Percentiles rank a stretch among this genome's conserved stretches.
Conservation (phyloP, 2,329 filamentous ascomycete genomes). For the Monosporascus sp. region DNA sequence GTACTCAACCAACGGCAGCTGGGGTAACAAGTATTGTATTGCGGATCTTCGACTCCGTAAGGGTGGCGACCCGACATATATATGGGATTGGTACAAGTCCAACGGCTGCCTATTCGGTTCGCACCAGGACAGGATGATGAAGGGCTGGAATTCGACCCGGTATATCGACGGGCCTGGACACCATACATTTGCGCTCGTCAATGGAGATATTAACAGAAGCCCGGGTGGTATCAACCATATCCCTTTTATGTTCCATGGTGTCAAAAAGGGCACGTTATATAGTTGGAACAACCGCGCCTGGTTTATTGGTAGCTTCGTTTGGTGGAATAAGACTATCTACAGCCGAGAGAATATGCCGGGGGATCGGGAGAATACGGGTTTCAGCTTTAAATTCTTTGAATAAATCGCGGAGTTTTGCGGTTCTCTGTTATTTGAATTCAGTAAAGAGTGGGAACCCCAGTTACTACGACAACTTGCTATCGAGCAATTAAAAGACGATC, state of each 20-base stretch:
- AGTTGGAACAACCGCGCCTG: slow-evolving; percentile 14
- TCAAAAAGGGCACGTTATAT: slow-evolving; percentile 14
- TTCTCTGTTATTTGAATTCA: no score
- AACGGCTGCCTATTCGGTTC: slow-evolving; percentile 22
- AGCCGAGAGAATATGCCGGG: slow-evolving; percentile 12
- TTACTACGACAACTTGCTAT: no score
- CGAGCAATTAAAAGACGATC: no score
- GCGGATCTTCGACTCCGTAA: slow-evolving; percentile 19
- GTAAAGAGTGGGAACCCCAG: no score
- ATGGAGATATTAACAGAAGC: slow-evolving; percentile 13
- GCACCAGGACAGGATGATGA: slow-evolving; percentile 18
- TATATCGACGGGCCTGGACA: slow-evolving; percentile 19
- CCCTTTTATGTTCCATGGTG: slow-evolving; percentile 17
- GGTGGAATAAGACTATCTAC: slow-evolving; percentile 15
- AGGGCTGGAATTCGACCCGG: slow-evolving; percentile 17
- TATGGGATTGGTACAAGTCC: slow-evolving; percentile 24
- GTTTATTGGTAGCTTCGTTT: slow-evolving; percentile 15
- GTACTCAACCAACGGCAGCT: slow-evolving; percentile 23
- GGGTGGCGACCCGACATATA: slow-evolving; percentile 19
- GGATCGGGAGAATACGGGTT: slow-evolving; percentile 9
- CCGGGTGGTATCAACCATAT: slow-evolving; percentile 8
- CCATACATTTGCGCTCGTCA: slow-evolving; percentile 17
- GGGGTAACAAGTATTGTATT: slow-evolving; percentile 18
- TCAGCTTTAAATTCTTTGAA: slow-evolving; percentile 17
- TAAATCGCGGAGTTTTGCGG: background rate